These are phyloP conservation scores for Penicillium canescens DNA, from an alignment of 495 filamentous ascomycete species.

Conservation along the genomic window DNA sequence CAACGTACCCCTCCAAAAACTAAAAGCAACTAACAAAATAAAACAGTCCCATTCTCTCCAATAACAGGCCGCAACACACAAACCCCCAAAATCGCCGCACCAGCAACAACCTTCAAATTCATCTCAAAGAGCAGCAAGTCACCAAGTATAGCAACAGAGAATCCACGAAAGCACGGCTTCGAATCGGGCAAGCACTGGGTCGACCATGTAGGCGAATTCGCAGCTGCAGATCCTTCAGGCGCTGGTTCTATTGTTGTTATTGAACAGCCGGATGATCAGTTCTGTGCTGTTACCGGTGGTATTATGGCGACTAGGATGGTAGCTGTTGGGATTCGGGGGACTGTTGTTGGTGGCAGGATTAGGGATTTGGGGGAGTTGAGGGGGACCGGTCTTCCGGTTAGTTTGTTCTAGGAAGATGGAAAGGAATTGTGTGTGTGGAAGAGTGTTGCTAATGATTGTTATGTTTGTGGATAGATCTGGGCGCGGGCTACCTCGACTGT, in stretches of 20 bases:
- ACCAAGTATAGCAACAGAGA: constrained; percentile 23
- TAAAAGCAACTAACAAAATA: not conserved
- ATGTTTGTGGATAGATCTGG: constrained; percentile 48
- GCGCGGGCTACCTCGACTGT: constrained; percentile 56
- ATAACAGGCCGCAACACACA: constrained; percentile 30
- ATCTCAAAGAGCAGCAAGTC: constrained; percentile 43
- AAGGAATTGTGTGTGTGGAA: no score
- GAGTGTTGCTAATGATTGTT: not conserved
- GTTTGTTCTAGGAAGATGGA: constrained; percentile 12
- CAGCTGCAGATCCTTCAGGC: constrained; percentile 26
- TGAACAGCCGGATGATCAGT: constrained; percentile 58
- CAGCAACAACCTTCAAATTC: constrained; percentile 65
- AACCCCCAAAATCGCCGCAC: constrained; percentile 50
- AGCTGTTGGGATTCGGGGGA: constrained; percentile 50
- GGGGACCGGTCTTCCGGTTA: constrained; percentile 47
- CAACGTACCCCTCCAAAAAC: not conserved
- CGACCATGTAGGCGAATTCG: constrained; percentile 44
- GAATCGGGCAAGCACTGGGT: constrained; percentile 56
- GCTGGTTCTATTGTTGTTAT: constrained; percentile 57
- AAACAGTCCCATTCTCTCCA: constrained; percentile 35
- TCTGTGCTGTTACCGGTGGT: constrained; percentile 65
- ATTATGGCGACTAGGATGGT: constrained; percentile 69
- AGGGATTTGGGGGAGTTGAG: constrained; percentile 60
- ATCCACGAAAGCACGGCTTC: constrained; percentile 33
- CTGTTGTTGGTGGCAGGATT: constrained; percentile 60